Percentiles rank a stretch among this genome's conserved stretches.
Conservation (phyloP, 1,284 basidiomycete genomes). For the Cryptococcus floricola region DNA sequence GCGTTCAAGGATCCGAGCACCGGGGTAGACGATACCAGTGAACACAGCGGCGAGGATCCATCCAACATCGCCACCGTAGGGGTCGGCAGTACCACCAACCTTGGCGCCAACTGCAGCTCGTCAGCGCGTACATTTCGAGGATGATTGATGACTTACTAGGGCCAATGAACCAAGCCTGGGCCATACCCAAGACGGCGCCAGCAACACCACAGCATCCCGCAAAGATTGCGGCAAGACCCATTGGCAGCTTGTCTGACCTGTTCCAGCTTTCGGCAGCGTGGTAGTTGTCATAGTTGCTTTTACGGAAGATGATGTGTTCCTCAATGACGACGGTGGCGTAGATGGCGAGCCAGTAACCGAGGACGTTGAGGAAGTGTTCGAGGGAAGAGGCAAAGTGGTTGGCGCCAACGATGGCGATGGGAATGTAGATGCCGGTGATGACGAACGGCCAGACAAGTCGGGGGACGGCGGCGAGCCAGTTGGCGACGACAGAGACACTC, state of each 20-base stretch:
- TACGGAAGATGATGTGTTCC: conserved; percentile 49
- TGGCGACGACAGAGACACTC: conserved; percentile 39
- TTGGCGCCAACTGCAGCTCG: conserved; percentile 13
- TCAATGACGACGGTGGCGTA: conserved; percentile 43
- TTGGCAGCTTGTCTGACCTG: conserved; percentile 20
- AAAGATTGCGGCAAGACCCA: conserved; percentile 27
- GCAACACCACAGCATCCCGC: conserved; percentile 26
- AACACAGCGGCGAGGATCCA: conserved; percentile 28
- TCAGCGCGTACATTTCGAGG: neutral
- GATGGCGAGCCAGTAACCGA: conserved; percentile 47
- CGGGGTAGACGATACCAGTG: conserved; percentile 39
- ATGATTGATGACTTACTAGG: conserved; percentile 40
- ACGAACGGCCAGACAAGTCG: conserved; percentile 46
- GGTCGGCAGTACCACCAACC: conserved; percentile 19
- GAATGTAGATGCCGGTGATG: conserved; percentile 36
- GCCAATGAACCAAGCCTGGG: conserved; percentile 40
- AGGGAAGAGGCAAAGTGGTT: conserved; percentile 40
- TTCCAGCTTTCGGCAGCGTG: conserved; percentile 41
- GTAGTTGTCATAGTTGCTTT: conserved; percentile 36
- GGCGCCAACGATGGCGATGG: conserved; percentile 46
- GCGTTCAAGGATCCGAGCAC: conserved; percentile 36
- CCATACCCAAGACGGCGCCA: conserved; percentile 42
- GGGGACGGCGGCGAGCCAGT: conserved; percentile 41
- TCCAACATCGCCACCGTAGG: conserved; percentile 34
- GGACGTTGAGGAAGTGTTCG: conserved; percentile 35